These are phyloP conservation scores for Camelina sativa DNA, from an alignment of 345 rosid genomes.

Conservation along the genomic window DNA sequence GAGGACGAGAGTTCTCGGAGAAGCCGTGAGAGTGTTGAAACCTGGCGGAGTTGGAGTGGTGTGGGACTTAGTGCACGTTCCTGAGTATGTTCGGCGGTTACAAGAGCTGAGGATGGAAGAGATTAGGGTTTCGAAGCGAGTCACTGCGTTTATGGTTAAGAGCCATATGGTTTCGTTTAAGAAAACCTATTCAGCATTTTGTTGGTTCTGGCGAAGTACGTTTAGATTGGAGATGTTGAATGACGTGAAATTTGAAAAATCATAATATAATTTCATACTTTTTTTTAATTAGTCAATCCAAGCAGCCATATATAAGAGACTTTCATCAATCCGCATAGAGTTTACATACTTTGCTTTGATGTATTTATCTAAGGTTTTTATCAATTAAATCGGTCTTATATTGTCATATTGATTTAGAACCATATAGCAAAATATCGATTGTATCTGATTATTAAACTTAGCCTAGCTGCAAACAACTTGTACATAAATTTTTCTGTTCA, in stretches of 20 bases:
- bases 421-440: not conserved
- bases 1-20: slow-evolving; percentile 82
- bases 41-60: slow-evolving; percentile 79
- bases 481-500: not conserved
- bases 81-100: slow-evolving; percentile 77
- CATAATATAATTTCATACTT: not conserved
- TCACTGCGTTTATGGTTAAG: slow-evolving; percentile 92
- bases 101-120: slow-evolving; percentile 94
- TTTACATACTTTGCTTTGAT: not conserved
- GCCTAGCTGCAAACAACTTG: not conserved
- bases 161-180: slow-evolving; percentile 87
- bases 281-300: not conserved
- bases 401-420: not conserved
- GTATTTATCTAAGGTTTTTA: too few species aligned
- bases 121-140: slow-evolving; percentile 73
- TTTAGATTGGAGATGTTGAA: slow-evolving; percentile 70
- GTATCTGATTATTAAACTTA: not conserved
- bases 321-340: not conserved
- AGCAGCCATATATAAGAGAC: not conserved
- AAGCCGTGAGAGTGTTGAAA: slow-evolving; percentile 86
- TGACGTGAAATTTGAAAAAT: not conserved
- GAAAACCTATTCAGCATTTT: slow-evolving; percentile 78
- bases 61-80: slow-evolving; percentile 86
- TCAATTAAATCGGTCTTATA: not conserved
- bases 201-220: slow-evolving; percentile 67